phyloP scores from a whole-genome alignment of 192 early-diverging fungal species.

The Spinellus fusiger region DNA sequence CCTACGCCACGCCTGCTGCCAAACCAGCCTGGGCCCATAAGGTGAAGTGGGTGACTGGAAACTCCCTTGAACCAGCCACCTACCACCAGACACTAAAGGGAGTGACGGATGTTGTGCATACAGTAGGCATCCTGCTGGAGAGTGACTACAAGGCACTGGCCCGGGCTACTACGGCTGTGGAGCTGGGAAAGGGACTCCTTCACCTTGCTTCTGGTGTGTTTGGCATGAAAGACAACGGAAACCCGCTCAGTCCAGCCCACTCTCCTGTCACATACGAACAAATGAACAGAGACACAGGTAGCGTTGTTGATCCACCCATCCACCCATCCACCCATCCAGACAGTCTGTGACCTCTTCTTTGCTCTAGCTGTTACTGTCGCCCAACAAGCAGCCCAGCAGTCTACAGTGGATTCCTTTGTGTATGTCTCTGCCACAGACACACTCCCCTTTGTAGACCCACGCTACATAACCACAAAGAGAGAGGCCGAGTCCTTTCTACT shows the following conservation, averaged over 20 bases:
- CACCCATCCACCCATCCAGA: background rate
- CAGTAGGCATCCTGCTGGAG: slow-evolving; percentile 68
- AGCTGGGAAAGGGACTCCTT: slow-evolving; percentile 25
- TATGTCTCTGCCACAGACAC: slow-evolving; percentile 65
- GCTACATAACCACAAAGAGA: slow-evolving; percentile 70
- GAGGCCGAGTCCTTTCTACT: slow-evolving; percentile 59
- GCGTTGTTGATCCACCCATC: background rate
- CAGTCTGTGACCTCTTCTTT: background rate
- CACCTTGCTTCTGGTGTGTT: slow-evolving; percentile 9
- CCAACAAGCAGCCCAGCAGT: slow-evolving; percentile 37
- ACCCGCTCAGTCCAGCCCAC: slow-evolving; percentile 39
- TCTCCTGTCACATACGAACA: slow-evolving; percentile 47
- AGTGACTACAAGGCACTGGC: slow-evolving; percentile 55
- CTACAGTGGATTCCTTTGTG: slow-evolving; percentile 46
- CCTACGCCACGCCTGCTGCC: background rate
- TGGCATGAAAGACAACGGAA: slow-evolving; percentile 33
- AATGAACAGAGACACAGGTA: slow-evolving; percentile 68
- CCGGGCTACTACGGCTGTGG: slow-evolving; percentile 27
- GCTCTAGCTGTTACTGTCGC: slow-evolving; percentile 52
- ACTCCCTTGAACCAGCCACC: slow-evolving; percentile 55
- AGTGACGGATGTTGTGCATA: slow-evolving; percentile 63
- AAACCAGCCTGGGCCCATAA: slow-evolving; percentile 24
- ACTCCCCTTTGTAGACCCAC: slow-evolving; percentile 55
- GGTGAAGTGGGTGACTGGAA: slow-evolving; percentile 55
- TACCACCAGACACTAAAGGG: slow-evolving; percentile 46